A percentile compares a stretch with the other conserved stretches of the same genome.
Conservation (phyloP, 164 flowering plant genomes). For the Kingdonia uniflora region DNA sequence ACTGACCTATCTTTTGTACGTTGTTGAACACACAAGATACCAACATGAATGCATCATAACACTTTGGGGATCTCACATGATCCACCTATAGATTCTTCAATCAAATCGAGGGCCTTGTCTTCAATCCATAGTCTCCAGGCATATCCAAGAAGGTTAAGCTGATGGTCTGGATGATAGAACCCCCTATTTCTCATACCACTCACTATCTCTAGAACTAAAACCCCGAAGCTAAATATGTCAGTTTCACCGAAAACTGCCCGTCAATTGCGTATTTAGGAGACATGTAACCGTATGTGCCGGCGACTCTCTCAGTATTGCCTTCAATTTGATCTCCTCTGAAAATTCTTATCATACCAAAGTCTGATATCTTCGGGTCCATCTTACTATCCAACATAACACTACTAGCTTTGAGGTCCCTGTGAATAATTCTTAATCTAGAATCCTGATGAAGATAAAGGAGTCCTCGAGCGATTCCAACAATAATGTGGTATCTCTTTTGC, state of each 20-base stretch:
- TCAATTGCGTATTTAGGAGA: conserved; percentile 5
- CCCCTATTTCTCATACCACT: conserved; percentile 7
- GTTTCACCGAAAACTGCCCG: conserved; percentile 5
- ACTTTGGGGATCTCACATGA: not conserved
- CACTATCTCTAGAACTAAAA: conserved; percentile 3
- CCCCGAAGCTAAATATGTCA: conserved; percentile 7
- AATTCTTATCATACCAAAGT: conserved; percentile 2
- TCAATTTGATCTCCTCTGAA: conserved; percentile 5
- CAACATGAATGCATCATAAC: conserved; percentile 13
- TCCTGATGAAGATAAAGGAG: too few species aligned
- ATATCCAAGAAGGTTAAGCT: conserved; percentile 7
- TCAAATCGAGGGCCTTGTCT: conserved; percentile 1
- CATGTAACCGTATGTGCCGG: conserved; percentile 8
- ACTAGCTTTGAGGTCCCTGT: too few species aligned
- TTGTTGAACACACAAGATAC: conserved; percentile 16
- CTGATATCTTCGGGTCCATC: conserved; percentile 7
- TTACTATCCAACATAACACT: conserved; percentile 3
- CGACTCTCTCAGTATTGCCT: conserved; percentile 5
- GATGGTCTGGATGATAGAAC: conserved; percentile 2
- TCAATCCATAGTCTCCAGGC: conserved; percentile 18
- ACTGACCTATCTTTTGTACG: conserved; percentile 8
- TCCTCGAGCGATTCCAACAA: conserved; percentile 4
- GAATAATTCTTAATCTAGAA: too few species aligned
- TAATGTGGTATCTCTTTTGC: conserved; percentile 2
- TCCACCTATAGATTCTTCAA: conserved; percentile 1